Evolutionary conservation across 176 grass and related monocot species (phyloP), one percentile per base, ranked within the genome.

Genomic region (Paspalum notatum): DNA sequence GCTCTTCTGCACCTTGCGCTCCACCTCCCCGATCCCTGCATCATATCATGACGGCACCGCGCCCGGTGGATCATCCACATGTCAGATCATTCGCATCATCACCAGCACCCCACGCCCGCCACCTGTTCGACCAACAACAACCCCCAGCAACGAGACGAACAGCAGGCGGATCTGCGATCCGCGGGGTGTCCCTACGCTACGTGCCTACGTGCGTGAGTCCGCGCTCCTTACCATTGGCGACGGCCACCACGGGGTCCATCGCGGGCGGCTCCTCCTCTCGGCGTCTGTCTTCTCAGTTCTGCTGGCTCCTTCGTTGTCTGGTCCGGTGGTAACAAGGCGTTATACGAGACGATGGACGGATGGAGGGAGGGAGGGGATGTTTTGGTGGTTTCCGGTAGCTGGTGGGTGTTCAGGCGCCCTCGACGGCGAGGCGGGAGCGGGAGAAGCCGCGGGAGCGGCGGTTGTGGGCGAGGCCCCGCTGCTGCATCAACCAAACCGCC

Each of bases 401-500:
- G 65, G n/a, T 10, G 46, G 32, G 42, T 12, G 41, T 43, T 71
- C 71, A 91, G 72, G 90, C 80, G 63, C 96, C 96, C 79, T 99
- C 96, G 85, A 95, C 83, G 66, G 96, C 96, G 66, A 67, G 22
- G 74, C 96, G 96, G 74, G 92, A 87, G 81, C 96, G 79, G 32
- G 96, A 95, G 90, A 99, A 99, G 88, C 96, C 94, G 84, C 92
- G 88, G 56, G 96, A 99, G 79, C 90, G 89, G 79, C 96, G 78
- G 80, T 98, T 87, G 82, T 80, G 62, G n/a, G 78, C 55, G 60
- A 85, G 84, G n/a, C 92, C 96, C 13, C 80, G 81, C 87, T 91
- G 92, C 62, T 85, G 78, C 95, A 98, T 98, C 79, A 80, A 86
- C 56, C 64, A 38, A 8, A 37, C 65, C 74, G 74, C 2, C 8